Conservation (phyloP, 164 flowering plant species). For the Platanus orientalis region DNA sequence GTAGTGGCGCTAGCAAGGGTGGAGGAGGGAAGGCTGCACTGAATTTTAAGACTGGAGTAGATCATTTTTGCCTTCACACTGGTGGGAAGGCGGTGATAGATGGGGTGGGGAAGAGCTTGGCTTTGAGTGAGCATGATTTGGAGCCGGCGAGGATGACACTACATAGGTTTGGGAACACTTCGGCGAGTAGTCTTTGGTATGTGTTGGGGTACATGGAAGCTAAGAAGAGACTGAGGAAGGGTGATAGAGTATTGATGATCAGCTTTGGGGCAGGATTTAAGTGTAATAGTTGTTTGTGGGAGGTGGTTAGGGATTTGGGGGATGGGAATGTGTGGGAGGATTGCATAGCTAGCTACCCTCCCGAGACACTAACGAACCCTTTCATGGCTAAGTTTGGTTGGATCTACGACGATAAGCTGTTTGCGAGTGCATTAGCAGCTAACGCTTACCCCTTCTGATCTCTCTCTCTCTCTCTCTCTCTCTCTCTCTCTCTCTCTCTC, state of each 20-base stretch:
- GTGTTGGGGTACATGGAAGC: conserved; percentile 79
- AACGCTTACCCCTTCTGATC: too few relatives aligned
- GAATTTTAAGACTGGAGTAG: conserved; percentile 44
- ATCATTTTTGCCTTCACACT: conserved; percentile 60
- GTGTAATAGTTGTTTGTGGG: conserved; percentile 71
- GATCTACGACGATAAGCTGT: conserved; percentile 30
- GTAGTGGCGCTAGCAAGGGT: not conserved
- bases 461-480: too few relatives aligned
- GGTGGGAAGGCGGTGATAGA: conserved; percentile 54
- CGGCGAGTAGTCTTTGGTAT: conserved; percentile 66
- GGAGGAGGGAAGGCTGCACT: conserved; percentile 4
- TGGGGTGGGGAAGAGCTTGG: conserved; percentile 40
- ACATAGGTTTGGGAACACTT: conserved; percentile 66
- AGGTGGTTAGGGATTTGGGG: conserved; percentile 54
- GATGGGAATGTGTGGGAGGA: conserved; percentile 60
- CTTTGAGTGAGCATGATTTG: conserved; percentile 39
- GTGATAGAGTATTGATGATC: conserved; percentile 53
- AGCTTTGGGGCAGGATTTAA: conserved; percentile 74
- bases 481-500: too few relatives aligned
- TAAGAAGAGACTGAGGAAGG: conserved; percentile 45
- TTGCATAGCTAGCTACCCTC: conserved; percentile 48
- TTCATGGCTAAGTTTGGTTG: conserved; percentile 55
- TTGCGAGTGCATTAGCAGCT: too few relatives aligned
- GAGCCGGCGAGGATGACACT: conserved; percentile 74
- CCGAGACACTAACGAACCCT: conserved; percentile 35